These are phyloP conservation scores for Thielaviopsis populi DNA, from an alignment of 2,329 filamentous ascomycete genomes.

Conservation along the genomic window DNA sequence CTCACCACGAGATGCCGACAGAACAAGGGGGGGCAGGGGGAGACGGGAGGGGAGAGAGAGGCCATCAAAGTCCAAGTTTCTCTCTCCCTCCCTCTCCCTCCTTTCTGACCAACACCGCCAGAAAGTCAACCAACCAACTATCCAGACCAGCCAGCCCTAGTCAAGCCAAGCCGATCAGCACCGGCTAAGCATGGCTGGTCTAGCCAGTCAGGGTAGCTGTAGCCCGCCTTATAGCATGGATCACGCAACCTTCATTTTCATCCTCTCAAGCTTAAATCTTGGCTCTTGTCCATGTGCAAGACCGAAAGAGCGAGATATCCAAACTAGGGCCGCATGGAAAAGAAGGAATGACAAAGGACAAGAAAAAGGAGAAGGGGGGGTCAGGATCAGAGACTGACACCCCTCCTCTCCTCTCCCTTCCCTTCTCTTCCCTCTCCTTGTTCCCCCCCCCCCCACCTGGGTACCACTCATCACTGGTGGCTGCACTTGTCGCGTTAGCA, in stretches of 20 bases:
- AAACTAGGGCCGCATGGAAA: not conserved
- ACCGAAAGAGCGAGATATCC: slow-evolving; percentile 1
- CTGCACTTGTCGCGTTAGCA: not conserved
- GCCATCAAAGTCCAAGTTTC: too few species aligned
- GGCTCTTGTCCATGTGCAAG: not conserved
- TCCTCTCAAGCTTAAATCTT: not conserved
- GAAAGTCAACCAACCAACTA: not conserved
- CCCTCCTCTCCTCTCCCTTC: too few species aligned
- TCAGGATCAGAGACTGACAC: not conserved
- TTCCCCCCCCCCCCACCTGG: not conserved
- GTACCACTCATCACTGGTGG: not conserved
- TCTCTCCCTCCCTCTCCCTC: too few species aligned
- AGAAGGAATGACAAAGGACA: not conserved
- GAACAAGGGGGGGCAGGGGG: not conserved
- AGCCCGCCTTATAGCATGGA: not conserved
- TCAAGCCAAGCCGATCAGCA: not conserved
- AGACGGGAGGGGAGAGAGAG: not conserved
- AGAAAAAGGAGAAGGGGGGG: not conserved
- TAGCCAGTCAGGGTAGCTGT: not conserved
- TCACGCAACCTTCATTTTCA: not conserved
- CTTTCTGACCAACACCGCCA: too few species aligned
- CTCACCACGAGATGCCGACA: slow-evolving; percentile 3
- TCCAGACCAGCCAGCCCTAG: not conserved
- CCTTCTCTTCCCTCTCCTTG: not conserved
- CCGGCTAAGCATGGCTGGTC: not conserved